phyloP scores from a whole-genome alignment of 352 stramenopile species.

The Phytopythium mirpurense region DNA sequence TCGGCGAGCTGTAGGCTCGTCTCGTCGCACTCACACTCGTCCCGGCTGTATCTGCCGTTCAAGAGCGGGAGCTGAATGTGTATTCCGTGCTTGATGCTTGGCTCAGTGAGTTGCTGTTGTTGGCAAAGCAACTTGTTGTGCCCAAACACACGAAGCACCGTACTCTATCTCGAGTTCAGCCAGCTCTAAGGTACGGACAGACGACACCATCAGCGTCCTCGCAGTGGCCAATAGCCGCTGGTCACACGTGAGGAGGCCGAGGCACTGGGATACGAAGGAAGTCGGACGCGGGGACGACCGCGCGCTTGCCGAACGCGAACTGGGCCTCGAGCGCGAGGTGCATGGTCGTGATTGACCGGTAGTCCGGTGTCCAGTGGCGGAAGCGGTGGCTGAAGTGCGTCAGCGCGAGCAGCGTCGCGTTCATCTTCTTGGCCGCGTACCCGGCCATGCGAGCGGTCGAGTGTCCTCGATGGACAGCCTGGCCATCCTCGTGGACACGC shows the following conservation, averaged over 20 bases:
- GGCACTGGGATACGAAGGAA: conserved; percentile 80
- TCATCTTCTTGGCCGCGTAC: conserved; percentile 66
- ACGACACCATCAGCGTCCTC: no score
- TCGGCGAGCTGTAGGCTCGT: conserved; percentile 48
- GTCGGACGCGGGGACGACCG: conserved; percentile 67
- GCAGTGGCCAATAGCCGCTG: no score
- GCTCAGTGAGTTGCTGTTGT: no score
- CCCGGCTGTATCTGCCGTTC: background rate
- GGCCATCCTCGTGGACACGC: background rate
- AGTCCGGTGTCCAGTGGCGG: conserved; percentile 45
- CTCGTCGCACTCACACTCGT: background rate
- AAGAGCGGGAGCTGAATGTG: background rate
- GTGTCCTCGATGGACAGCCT: conserved; percentile 70
- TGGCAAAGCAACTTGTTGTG: no score
- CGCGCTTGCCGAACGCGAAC: conserved; percentile 51
- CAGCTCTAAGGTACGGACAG: no score
- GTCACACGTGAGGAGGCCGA: conserved; percentile 30
- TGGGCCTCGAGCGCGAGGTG: conserved; percentile 67
- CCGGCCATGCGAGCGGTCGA: conserved; percentile 78
- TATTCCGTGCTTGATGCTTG: background rate
- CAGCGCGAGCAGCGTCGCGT: conserved; percentile 68
- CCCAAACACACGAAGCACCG: background rate
- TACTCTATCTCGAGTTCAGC: background rate
- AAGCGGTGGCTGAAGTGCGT: conserved; percentile 88
- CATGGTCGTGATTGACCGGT: conserved; percentile 43